Evolutionary conservation across 441 rosid species (phyloP).

Genomic region (Mallotus repandus): DNA sequence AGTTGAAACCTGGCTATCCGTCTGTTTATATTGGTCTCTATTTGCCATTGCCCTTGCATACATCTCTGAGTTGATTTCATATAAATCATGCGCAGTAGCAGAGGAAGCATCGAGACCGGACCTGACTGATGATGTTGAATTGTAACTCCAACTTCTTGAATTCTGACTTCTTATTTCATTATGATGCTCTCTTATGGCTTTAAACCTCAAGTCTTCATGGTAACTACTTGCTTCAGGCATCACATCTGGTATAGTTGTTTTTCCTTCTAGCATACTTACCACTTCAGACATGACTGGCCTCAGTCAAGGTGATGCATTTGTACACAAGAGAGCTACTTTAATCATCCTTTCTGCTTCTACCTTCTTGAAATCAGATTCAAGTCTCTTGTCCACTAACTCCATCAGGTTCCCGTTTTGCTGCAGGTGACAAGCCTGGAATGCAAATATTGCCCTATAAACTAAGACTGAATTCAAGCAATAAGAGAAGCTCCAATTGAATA

Average conservation of each 20-base stretch:
- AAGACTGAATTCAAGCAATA: neutral
- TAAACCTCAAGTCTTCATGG: constrained; percentile 54
- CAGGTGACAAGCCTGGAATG: constrained; percentile 49
- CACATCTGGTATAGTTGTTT: constrained; percentile 32
- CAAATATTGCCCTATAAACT: too few species aligned
- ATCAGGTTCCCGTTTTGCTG: constrained; percentile 39
- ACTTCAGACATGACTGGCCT: constrained; percentile 75
- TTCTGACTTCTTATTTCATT: constrained; percentile 13
- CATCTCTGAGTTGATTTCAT: neutral
- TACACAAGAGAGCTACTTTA: constrained; percentile 58
- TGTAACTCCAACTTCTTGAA: neutral
- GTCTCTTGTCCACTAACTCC: constrained; percentile 51
- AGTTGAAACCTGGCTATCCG: neutral
- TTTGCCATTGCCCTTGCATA: neutral
- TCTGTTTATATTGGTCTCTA: neutral
- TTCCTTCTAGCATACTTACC: constrained; percentile 64
- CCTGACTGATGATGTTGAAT: constrained; percentile 5
- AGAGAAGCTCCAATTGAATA: neutral
- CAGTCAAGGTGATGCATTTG: constrained; percentile 46
- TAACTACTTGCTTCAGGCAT: constrained; percentile 31
- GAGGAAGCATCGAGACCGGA: neutral
- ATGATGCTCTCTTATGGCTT: constrained; percentile 39
- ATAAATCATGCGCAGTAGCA: neutral
- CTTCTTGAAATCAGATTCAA: constrained; percentile 39
- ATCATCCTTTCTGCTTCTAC: constrained; percentile 50